Conservation (phyloP, 176 grass and related monocot species). For the Luzula sylvatica region DNA sequence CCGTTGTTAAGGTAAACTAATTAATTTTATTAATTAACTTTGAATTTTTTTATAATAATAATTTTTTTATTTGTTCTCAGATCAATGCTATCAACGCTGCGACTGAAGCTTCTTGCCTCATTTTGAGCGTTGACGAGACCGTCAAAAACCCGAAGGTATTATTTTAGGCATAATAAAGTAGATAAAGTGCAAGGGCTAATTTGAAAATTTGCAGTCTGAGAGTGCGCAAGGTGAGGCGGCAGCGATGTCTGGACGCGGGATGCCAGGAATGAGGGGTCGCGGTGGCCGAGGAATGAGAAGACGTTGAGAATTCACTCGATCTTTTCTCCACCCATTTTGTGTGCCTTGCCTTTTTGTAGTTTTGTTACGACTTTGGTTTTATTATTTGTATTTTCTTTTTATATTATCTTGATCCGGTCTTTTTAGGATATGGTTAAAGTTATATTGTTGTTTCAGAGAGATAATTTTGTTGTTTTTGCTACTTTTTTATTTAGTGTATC, state of each 20-base stretch:
- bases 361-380: too few species aligned
- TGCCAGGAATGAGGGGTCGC: conserved; percentile 57
- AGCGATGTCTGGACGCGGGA: conserved; percentile 72
- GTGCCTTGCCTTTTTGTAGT: too few species aligned
- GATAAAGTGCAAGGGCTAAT: neutral
- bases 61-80: conserved; percentile 23
- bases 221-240: conserved; percentile 92
- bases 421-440: too few species aligned
- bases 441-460: too few species aligned
- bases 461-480: too few species aligned
- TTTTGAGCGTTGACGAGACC: conserved; percentile 87
- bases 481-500: too few species aligned
- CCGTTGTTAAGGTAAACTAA: conserved; percentile 84
- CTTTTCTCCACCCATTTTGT: too few species aligned
- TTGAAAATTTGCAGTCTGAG: conserved; percentile 38
- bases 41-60: too few species aligned
- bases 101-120: conserved; percentile 74
- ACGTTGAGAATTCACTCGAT: conserved; percentile 41
- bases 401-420: too few species aligned
- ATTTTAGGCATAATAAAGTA: conserved; percentile 10
- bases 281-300: conserved; percentile 91
- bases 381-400: too few species aligned
- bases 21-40: too few species aligned
- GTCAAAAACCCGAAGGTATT: conserved; percentile 98
- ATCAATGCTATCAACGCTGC: conserved; percentile 97